Conservation (phyloP, 306 rosid species). For the Delonix regia region DNA sequence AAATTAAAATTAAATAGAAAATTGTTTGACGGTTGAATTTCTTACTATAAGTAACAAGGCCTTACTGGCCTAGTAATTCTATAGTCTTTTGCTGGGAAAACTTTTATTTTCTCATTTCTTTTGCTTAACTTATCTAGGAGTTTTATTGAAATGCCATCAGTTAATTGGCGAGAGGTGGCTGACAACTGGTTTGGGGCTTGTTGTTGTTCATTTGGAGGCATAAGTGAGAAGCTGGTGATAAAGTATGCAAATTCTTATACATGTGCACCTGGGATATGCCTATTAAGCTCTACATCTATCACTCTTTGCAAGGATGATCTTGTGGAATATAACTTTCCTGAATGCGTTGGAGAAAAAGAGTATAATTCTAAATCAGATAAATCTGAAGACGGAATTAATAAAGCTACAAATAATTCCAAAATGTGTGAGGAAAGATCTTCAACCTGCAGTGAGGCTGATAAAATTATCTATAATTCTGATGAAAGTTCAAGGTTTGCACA, state of each 20-base stretch:
- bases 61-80: neutral
- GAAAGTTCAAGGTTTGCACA: conserved; percentile 39
- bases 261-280: conserved; percentile 66
- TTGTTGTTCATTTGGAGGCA: conserved; percentile 92
- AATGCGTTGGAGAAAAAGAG: conserved; percentile 34
- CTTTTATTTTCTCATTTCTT: conserved; percentile 17
- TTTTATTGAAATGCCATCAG: conserved; percentile 94
- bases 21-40: neutral
- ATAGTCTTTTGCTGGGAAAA: neutral
- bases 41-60: neutral
- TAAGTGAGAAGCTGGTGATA: conserved; percentile 87
- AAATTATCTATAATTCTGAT: conserved; percentile 16
- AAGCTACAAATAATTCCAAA: conserved; percentile 36
- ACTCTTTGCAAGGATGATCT: conserved; percentile 84
- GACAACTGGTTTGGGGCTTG: conserved; percentile 95
- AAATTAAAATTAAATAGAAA: neutral
- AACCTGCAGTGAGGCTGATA: conserved; percentile 31
- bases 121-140: conserved; percentile 45
- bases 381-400: conserved; percentile 22
- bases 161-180: conserved; percentile 92
- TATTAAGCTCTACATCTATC: conserved; percentile 61
- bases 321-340: conserved; percentile 50
- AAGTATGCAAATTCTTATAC: conserved; percentile 64
- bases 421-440: conserved; percentile 38
- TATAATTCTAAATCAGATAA: conserved; percentile 32